These are phyloP conservation scores for Serendipita sp. DNA, from an alignment of 768 basidiomycete species.

Conservation along the genomic window DNA sequence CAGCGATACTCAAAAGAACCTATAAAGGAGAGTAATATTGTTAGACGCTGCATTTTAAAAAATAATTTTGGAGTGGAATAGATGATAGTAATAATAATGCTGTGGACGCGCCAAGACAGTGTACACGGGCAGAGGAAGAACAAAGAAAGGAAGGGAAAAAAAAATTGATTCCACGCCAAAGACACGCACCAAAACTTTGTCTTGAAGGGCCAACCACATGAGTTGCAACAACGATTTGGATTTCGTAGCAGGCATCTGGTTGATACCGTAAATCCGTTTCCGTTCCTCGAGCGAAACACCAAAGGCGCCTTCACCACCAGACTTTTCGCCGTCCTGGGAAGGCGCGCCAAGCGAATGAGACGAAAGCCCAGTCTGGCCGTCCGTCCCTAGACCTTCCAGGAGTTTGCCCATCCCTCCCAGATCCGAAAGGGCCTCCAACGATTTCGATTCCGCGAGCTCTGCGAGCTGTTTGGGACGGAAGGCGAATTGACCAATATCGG, in stretches of 20 bases:
- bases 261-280: slow-evolving; percentile 52
- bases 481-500: slow-evolving; percentile 53
- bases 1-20: slow-evolving; percentile 83
- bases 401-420: slow-evolving; percentile 60
- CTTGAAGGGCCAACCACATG: slow-evolving; percentile 77
- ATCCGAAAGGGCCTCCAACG: slow-evolving; percentile 38
- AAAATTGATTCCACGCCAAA: background rate
- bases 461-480: slow-evolving; percentile 65
- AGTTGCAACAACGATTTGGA: slow-evolving; percentile 54
- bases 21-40: slow-evolving; percentile 17
- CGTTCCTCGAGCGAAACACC: slow-evolving; percentile 42
- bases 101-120: too few species aligned
- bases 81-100: too few species aligned
- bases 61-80: too few species aligned
- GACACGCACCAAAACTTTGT: slow-evolving; percentile 66
- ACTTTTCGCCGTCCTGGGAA: background rate
- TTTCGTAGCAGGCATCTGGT: slow-evolving; percentile 52
- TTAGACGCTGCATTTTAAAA: background rate
- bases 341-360: slow-evolving; percentile 10
- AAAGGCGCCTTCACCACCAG: slow-evolving; percentile 15
- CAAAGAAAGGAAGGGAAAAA: background rate
- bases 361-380: slow-evolving; percentile 24
- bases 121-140: too few species aligned
- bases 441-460: slow-evolving; percentile 80
- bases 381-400: slow-evolving; percentile 57